A percentile compares a stretch with the other conserved stretches of the same genome.
Evolutionary conservation across 2,329 filamentous ascomycete species (phyloP).

Genomic region (Ciborinia camelliae): DNA sequence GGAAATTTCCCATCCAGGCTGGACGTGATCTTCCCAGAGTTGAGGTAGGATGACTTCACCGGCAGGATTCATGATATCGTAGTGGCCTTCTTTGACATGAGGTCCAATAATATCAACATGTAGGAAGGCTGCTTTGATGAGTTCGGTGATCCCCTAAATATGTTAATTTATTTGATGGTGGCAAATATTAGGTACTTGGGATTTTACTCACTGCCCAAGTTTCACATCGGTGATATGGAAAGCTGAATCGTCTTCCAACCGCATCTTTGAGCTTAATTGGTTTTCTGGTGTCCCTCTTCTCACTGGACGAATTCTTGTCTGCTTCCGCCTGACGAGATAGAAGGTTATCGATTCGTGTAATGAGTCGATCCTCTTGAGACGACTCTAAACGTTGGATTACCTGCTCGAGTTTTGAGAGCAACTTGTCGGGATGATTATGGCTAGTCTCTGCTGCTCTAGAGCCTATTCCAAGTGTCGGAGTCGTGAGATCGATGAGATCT

Average conservation of each 20-base stretch:
- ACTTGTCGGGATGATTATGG: neutral
- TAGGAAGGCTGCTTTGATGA: constrained; percentile 79
- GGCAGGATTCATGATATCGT: constrained; percentile 74
- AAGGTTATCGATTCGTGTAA: neutral
- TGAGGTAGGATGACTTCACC: constrained; percentile 78
- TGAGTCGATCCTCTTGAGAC: constrained; percentile 6
- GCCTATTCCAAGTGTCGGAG: neutral
- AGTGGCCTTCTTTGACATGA: constrained; percentile 74
- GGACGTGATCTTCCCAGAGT: constrained; percentile 76
- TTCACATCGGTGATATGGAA: constrained; percentile 80
- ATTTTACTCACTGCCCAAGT: constrained; percentile 69
- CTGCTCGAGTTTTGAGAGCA: constrained; percentile 4
- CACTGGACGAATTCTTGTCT: neutral
- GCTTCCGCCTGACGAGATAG: neutral
- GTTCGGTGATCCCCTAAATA: constrained; percentile 77
- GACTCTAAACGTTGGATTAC: neutral
- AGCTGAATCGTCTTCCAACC: constrained; percentile 85
- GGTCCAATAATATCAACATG: constrained; percentile 74
- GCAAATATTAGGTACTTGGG: neutral
- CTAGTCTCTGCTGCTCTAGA: neutral
- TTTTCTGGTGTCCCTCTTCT: neutral
- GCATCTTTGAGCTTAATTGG: constrained; percentile 85
- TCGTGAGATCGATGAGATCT: neutral
- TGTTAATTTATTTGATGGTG: constrained; percentile 30
- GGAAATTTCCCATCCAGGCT: constrained; percentile 70